Conservation (phyloP, 2,329 filamentous ascomycete genomes). For the Leptographium lundbergii region DNA sequence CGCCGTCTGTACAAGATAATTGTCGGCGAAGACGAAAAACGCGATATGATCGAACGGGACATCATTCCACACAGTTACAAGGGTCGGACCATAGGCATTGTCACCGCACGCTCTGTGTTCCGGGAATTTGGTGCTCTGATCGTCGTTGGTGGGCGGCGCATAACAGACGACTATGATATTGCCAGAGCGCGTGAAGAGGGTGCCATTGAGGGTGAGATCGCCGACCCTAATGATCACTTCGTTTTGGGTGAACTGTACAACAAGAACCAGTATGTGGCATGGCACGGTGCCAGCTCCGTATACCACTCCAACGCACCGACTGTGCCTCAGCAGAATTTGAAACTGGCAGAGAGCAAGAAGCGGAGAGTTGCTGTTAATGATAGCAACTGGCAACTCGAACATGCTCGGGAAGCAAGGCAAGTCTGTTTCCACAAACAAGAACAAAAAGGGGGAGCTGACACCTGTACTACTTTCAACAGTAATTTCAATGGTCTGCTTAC, state of each 20-base stretch:
- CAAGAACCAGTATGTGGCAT: conserved; percentile 96
- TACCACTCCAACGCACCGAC: conserved; percentile 76
- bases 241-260: conserved; percentile 81
- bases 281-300: conserved; percentile 92
- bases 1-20: conserved; percentile 96
- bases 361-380: conserved; percentile 80
- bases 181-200: conserved; percentile 62
- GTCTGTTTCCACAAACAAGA: conserved; percentile 14
- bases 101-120: conserved; percentile 92
- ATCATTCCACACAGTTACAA: conserved; percentile 98
- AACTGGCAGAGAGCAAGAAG: conserved; percentile 65
- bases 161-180: conserved; percentile 84
- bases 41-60: conserved; percentile 86
- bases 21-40: conserved; percentile 93
- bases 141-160: conserved; percentile 74
- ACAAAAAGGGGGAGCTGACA: not conserved
- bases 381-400: conserved; percentile 92
- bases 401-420: conserved; percentile 82
- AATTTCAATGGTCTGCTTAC: conserved; percentile 71
- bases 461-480: conserved; percentile 38
- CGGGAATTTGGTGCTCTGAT: conserved; percentile 93
- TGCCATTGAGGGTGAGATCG: conserved; percentile 75
- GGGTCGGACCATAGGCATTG: conserved; percentile 90
- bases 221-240: conserved; percentile 75
- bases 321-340: conserved; percentile 62